Base-by-base conservation (phyloP, 768 basidiomycete species). In the Lyophyllum atratum region DNA sequence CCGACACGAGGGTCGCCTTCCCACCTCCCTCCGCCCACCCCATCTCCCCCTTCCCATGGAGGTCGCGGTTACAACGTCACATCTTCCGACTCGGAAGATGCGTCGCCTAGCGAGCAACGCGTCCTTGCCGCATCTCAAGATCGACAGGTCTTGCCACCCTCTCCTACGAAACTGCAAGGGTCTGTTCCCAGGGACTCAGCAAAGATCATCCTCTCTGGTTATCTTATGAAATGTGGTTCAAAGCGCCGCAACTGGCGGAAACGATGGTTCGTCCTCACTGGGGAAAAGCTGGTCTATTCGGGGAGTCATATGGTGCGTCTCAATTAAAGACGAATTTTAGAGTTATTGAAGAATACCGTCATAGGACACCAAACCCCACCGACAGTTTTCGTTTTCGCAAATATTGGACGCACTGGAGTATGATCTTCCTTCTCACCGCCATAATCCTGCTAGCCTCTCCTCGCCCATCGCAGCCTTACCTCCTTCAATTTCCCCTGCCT, bases 191-290 rank as follows among this genome's bases (percentile, higher is more conserved):
- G 80, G 39, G 91, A 92, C 61, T 80, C 82, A 19, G 76, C 84
- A n/a, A 95, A 95, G 75, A 77, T 87, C 37, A 87, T 99, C 37
- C 69, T 96, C 4, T 85, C 86, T 19, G 94, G 95, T 1, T 99
- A 98, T 71, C 78, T 99, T 59, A 94, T 95, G 91, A 98, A 98
- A 68, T 95, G 93, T 71, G 95, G 93, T 25, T 88, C 89, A 43
- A 93, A 95, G 63, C 84, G 96, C 67, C 89, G 91, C 65, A 92
- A 86, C 62, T 99, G 97, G 97, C 83, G 94, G 55, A 98, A 99
- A 73, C 77, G 97, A 26, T 98, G 95, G 96, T 98, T 99, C 66
- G 87, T 92, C 34, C 77, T 99, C n/a, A 93, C 88, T 37, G 86
- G 87, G 37, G 92, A 94, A 65, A 90, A 87, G 67, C 74, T 99